phyloP scores from a whole-genome alignment of 768 basidiomycete species.

The Kwoniella sp. region DNA sequence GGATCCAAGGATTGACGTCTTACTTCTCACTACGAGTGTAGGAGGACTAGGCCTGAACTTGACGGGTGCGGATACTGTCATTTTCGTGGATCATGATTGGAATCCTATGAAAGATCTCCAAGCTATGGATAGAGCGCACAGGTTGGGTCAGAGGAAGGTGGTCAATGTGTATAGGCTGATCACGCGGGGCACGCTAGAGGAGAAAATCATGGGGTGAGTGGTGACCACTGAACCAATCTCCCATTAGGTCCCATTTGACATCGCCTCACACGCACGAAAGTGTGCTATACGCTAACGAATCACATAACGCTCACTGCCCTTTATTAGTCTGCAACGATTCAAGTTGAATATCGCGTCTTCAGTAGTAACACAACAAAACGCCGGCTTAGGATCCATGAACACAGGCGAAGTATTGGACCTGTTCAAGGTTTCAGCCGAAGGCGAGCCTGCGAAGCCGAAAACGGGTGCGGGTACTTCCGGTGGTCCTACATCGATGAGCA shows the following conservation, averaged over 20 bases:
- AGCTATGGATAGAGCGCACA: constrained; percentile 98
- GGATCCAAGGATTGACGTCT: constrained; percentile 94
- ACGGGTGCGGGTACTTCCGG: constrained; percentile 60
- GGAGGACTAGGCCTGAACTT: constrained; percentile 93
- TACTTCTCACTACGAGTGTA: constrained; percentile 93
- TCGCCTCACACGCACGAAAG: too few species aligned
- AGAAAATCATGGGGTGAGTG: constrained; percentile 98
- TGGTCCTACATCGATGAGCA: constrained; percentile 73
- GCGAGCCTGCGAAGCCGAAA: constrained; percentile 59
- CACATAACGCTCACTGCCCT: too few species aligned
- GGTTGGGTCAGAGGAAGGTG: constrained; percentile 97
- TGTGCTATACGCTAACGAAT: too few species aligned
- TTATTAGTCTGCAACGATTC: constrained; percentile 85
- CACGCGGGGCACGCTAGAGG: constrained; percentile 94
- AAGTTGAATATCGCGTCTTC: constrained; percentile 97
- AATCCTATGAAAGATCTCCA: constrained; percentile 99
- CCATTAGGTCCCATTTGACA: too few species aligned
- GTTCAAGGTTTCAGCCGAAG: constrained; percentile 69
- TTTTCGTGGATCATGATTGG: constrained; percentile 99
- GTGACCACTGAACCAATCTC: too few species aligned
- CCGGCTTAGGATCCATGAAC: constrained; percentile 91
- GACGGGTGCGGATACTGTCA: constrained; percentile 97
- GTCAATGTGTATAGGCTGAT: constrained; percentile 98
- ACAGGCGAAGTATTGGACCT: constrained; percentile 95
- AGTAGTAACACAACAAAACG: constrained; percentile 95